Evolutionary conservation across 495 filamentous ascomycete genomes (phyloP).

Genomic region (Beverwykella pulmonaria): DNA sequence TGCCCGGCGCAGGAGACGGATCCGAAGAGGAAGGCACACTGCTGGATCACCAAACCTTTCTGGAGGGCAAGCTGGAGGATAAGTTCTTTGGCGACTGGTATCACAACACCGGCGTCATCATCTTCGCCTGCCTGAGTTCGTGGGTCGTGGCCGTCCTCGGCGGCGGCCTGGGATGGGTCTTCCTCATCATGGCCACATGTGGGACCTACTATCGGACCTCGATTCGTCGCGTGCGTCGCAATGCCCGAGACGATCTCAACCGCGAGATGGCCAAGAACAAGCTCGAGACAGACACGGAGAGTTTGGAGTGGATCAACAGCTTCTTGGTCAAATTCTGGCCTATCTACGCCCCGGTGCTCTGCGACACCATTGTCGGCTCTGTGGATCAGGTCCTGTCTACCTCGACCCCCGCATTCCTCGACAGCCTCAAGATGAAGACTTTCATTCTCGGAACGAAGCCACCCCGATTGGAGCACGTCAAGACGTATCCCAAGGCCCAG

Average conservation of each 20-base stretch:
- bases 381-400: slow-evolving; percentile 95
- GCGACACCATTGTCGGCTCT: slow-evolving; percentile 84
- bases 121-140: slow-evolving; percentile 87
- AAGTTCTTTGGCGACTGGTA: slow-evolving; percentile 98
- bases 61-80: slow-evolving; percentile 85
- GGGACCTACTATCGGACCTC: slow-evolving; percentile 97
- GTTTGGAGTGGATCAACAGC: slow-evolving; percentile 98
- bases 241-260: slow-evolving; percentile 91
- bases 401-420: slow-evolving; percentile 86
- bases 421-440: slow-evolving; percentile 85
- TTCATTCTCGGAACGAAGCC: slow-evolving; percentile 95
- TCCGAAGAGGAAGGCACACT: slow-evolving; percentile 65
- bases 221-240: slow-evolving; percentile 86
- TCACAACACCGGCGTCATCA: slow-evolving; percentile 88
- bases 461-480: slow-evolving; percentile 93
- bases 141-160: slow-evolving; percentile 89
- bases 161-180: slow-evolving; percentile 89
- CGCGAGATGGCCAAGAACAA: slow-evolving; percentile 90
- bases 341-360: slow-evolving; percentile 92
- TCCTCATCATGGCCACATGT: slow-evolving; percentile 87
- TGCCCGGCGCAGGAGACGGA: slow-evolving; percentile 49
- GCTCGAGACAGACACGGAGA: slow-evolving; percentile 90
- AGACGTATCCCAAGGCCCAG: slow-evolving; percentile 94
- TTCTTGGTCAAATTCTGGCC: slow-evolving; percentile 99
- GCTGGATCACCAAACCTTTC: slow-evolving; percentile 81